Evolutionary conservation across 2,329 filamentous ascomycete genomes (phyloP), one percentile per base, ranked within the genome.

Genomic region (Ascomycota sp.): DNA sequence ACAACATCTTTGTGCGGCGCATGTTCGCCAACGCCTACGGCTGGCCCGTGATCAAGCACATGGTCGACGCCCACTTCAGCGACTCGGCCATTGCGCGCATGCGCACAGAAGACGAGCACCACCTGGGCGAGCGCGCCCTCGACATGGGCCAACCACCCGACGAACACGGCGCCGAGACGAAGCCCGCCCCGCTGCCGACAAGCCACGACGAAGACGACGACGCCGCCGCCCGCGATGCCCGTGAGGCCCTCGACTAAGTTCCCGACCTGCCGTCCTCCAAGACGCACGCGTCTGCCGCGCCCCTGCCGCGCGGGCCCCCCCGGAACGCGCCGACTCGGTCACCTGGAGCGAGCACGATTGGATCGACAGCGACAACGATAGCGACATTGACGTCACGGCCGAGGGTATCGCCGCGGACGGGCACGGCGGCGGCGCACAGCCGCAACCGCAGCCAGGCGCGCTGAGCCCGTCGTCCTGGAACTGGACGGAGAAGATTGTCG

Each of bases 11-110:
- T 35, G 89, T 98, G 17, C 76, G 89, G 11, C 75, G 89, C 32
- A 92, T 83, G 75, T 98, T 98, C 49, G 76, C 83, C 33, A 98
- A 98, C 45, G 89, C 89, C 0, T 92, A 92, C 43, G 89, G 89
- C 2, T 98, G 89, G 89, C 89, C 89, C 1, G 89, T 98, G 1
- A 61, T 95, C 29, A 85, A 27, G 25, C 30, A 98, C 52, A 57
- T 95, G 13, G 86, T 89, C 30, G 85, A 95, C 43, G 83, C 82
- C 0, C 89, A 98, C 53, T 98, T 98, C 47, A 78, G 73, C 31
- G 78, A 91, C 45, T 73, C 71, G 1, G 50, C 46, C 7, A 40
- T 45, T 7, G 74, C 78, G 0, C 61, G 64, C 11, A 72, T 66
- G 1, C 61, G 69, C 2, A 78, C 85, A 41, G 69, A 77, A 29